phyloP scores from a whole-genome alignment of 345 rosid genomes.

The Odontarrhena argentea region DNA sequence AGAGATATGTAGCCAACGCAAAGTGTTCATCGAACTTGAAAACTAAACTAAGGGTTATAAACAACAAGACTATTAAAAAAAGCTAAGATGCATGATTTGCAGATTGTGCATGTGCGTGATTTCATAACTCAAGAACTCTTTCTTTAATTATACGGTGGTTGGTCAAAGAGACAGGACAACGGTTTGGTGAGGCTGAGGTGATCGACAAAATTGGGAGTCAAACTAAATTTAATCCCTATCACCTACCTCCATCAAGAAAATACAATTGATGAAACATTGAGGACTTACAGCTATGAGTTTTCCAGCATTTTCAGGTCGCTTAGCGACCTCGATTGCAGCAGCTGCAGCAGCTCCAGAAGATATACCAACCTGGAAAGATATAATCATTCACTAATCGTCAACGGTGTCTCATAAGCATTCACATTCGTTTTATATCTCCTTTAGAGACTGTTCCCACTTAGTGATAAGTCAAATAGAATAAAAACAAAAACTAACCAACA shows the following conservation, averaged over 20 bases:
- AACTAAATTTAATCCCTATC: conserved; percentile 12
- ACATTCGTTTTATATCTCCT: not conserved
- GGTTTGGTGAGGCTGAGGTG: conserved; percentile 17
- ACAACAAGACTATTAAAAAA: not conserved
- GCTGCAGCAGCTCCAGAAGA: conserved; percentile 98
- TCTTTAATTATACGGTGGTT: not conserved
- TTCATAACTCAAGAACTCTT: conserved; percentile 3
- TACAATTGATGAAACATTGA: not conserved
- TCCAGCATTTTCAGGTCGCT: conserved; percentile 91
- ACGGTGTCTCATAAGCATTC: not conserved
- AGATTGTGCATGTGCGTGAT: not conserved
- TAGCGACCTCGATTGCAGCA: conserved; percentile 83
- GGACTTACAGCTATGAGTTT: conserved; percentile 84
- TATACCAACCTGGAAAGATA: conserved; percentile 76
- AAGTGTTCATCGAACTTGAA: conserved; percentile 17
- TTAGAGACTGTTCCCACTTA: not conserved
- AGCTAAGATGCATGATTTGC: conserved; percentile 12
- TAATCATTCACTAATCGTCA: not conserved
- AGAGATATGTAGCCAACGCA: conserved; percentile 9
- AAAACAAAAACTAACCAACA: conserved; percentile 65
- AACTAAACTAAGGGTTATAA: conserved; percentile 18
- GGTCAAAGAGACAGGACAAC: conserved; percentile 27
- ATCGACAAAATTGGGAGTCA: not conserved
- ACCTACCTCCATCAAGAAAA: conserved; percentile 19
- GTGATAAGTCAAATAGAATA: not conserved